phyloP scores from a whole-genome alignment of 257 asterid genomes.

The Fraxinus cuspidata region DNA sequence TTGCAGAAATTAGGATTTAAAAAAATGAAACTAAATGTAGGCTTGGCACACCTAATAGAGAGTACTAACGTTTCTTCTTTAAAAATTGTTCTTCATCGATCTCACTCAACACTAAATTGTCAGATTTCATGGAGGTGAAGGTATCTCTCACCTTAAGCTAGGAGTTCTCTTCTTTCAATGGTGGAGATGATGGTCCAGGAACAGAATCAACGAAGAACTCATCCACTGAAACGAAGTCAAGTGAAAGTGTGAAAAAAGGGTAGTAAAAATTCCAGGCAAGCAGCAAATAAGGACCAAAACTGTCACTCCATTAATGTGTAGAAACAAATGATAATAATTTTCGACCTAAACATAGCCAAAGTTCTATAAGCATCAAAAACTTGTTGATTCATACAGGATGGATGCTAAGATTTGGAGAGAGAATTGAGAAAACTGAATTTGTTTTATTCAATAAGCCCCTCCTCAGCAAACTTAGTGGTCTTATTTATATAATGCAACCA shows the following conservation, averaged over 20 bases:
- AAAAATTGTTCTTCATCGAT: background rate
- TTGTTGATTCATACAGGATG: background rate
- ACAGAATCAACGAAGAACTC: constrained; percentile 67
- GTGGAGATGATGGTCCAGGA: constrained; percentile 54
- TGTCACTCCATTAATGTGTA: background rate
- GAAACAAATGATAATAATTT: background rate
- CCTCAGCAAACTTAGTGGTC: too few relatives aligned
- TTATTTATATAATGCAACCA: too few relatives aligned
- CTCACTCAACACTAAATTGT: constrained; percentile 38
- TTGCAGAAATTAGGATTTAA: constrained; percentile 20
- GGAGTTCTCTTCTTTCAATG: constrained; percentile 79
- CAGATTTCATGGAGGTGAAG: background rate
- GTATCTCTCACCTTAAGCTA: constrained; percentile 33
- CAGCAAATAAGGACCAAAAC: background rate
- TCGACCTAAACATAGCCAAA: background rate
- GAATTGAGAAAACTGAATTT: background rate
- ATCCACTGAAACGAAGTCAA: constrained; percentile 48
- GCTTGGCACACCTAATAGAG: background rate
- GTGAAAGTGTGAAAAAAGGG: background rate
- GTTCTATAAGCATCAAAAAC: background rate
- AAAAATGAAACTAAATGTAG: constrained; percentile 9
- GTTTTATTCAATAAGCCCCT: too few relatives aligned
- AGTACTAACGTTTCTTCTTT: background rate
- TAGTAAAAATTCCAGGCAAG: background rate
- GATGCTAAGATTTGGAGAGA: background rate